These are phyloP conservation scores for Paratinospora sagittata DNA, from an alignment of 164 flowering plant species.

Conservation along the genomic window DNA sequence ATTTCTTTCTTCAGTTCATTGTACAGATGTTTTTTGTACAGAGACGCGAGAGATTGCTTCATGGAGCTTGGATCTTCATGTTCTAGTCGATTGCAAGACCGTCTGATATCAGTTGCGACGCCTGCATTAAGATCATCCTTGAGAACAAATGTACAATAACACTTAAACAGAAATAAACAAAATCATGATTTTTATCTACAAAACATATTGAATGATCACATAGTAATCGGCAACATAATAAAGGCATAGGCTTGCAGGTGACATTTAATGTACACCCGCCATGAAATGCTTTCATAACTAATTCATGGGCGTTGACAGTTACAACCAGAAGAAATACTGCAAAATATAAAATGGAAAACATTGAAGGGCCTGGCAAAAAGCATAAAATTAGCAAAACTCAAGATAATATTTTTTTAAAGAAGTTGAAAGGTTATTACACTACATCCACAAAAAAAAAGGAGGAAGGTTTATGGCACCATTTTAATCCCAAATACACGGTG, in stretches of 20 bases:
- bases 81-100: constrained; percentile 30
- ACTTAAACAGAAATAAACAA: not conserved
- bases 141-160: not conserved
- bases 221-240: too few species aligned
- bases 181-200: too few species aligned
- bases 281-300: not conserved
- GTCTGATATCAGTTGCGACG: constrained; percentile 35
- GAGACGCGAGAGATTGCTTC: constrained; percentile 47
- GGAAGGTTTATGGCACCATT: too few species aligned
- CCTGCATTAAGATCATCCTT: constrained; percentile 32
- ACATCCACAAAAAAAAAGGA: too few species aligned
- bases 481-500: too few species aligned
- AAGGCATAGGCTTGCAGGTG: not conserved
- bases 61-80: constrained; percentile 46
- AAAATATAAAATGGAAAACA: not conserved
- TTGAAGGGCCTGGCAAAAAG: too few species aligned
- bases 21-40: constrained; percentile 52
- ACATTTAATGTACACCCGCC: constrained; percentile 8
- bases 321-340: not conserved
- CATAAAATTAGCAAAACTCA: too few species aligned
- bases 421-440: too few species aligned
- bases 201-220: too few species aligned
- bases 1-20: constrained; percentile 50
- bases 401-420: too few species aligned
- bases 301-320: constrained; percentile 5